Evolutionary conservation across 257 asterid species (phyloP).

Genomic region (Nemophila menziesii): DNA sequence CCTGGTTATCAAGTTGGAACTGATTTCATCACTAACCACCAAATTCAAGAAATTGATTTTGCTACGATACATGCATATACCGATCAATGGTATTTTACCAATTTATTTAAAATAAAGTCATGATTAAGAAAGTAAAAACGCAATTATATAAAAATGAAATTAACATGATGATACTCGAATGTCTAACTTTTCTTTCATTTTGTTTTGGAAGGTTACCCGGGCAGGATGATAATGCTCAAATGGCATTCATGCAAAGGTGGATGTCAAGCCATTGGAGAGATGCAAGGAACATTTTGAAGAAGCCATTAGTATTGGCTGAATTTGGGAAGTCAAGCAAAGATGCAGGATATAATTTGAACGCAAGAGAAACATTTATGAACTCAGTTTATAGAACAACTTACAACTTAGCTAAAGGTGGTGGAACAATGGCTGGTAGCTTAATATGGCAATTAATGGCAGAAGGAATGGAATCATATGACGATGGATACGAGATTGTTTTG

Average conservation of each 20-base stretch:
- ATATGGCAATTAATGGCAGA: slow-evolving; percentile 68
- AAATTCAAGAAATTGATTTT: slow-evolving; percentile 37
- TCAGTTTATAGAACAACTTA: slow-evolving; percentile 34
- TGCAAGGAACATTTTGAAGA: slow-evolving; percentile 40
- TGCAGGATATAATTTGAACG: slow-evolving; percentile 24
- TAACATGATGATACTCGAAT: too few species aligned
- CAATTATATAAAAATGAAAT: neutral
- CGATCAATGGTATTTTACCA: slow-evolving; percentile 24
- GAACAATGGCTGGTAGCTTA: slow-evolving; percentile 63
- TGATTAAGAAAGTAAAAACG: too few species aligned
- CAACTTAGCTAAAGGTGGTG: slow-evolving; percentile 45
- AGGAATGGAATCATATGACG: slow-evolving; percentile 53
- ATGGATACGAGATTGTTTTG: slow-evolving; percentile 48
- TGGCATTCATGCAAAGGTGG: slow-evolving; percentile 54
- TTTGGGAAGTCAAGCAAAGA: slow-evolving; percentile 63
- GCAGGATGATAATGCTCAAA: slow-evolving; percentile 36
- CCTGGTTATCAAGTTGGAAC: slow-evolving; percentile 50
- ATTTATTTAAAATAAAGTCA: neutral
- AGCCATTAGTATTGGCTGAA: slow-evolving; percentile 54
- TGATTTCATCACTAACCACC: slow-evolving; percentile 36
- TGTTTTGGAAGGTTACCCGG: slow-evolving; percentile 59
- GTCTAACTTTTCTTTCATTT: too few species aligned
- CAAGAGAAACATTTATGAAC: slow-evolving; percentile 38
- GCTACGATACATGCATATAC: slow-evolving; percentile 46
- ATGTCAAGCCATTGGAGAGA: slow-evolving; percentile 67